Conservation (phyloP, 2,329 filamentous ascomycete genomes). For the Epichloe aotearoae region DNA sequence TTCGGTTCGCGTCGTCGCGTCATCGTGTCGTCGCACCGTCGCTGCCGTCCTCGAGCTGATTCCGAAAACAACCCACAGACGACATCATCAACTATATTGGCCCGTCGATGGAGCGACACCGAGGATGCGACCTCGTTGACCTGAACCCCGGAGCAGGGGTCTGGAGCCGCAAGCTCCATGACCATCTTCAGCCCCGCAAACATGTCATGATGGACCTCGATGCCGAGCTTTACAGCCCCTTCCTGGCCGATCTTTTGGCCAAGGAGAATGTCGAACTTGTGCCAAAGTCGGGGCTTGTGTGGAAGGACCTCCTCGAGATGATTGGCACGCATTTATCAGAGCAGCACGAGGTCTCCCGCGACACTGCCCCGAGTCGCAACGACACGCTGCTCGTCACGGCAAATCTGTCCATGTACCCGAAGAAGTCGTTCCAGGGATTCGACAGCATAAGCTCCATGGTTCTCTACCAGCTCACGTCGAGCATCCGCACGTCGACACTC, state of each 20-base stretch:
- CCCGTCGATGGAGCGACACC: constrained; percentile 52
- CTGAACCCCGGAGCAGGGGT: constrained; percentile 69
- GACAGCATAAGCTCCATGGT: constrained; percentile 44
- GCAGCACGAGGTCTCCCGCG: constrained; percentile 31
- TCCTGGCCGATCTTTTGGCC: constrained; percentile 45
- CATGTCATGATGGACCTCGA: constrained; percentile 77
- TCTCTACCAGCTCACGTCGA: constrained; percentile 46
- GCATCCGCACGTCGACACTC: constrained; percentile 42
- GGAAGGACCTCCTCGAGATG: constrained; percentile 42
- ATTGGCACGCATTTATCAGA: constrained; percentile 38
- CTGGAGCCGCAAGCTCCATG: constrained; percentile 66
- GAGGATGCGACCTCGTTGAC: constrained; percentile 76
- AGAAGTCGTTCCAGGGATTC: constrained; percentile 35
- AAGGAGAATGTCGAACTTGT: constrained; percentile 36
- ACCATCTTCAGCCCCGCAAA: constrained; percentile 60
- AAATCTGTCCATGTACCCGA: constrained; percentile 46
- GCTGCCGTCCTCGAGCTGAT: not conserved
- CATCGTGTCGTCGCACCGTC: not conserved
- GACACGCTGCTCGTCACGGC: constrained; percentile 60
- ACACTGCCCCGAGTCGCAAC: constrained; percentile 41
- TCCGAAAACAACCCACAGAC: constrained; percentile 29
- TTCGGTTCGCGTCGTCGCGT: not conserved
- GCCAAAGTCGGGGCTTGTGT: constrained; percentile 44
- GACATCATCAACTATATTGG: constrained; percentile 59
- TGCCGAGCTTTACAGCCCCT: constrained; percentile 39